Evolutionary conservation across 495 filamentous ascomycete species (phyloP).

Genomic region (Penicillium paxilli): DNA sequence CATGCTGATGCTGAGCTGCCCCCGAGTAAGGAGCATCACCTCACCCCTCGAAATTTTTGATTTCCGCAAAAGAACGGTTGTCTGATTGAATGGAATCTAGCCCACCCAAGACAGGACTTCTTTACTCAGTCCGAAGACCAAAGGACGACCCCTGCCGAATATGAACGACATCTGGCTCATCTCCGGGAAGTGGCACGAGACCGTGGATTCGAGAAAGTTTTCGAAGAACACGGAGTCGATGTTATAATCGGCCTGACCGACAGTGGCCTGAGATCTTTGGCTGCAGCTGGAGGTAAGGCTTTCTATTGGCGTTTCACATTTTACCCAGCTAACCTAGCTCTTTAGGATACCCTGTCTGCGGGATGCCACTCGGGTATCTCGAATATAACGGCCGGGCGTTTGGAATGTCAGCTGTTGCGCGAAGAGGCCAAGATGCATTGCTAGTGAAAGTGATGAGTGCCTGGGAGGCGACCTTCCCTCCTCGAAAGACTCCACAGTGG

Average conservation of each 20-base stretch:
- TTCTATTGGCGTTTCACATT: not conserved
- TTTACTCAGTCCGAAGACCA: constrained; percentile 4
- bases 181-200: constrained; percentile 7
- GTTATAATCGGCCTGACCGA: constrained; percentile 15
- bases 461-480: constrained; percentile 25
- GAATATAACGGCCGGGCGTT: constrained; percentile 29
- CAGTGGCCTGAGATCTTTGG: constrained; percentile 6
- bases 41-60: no score
- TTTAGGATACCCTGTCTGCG: constrained; percentile 21
- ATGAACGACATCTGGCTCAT: constrained; percentile 6
- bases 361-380: constrained; percentile 23
- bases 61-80: not conserved
- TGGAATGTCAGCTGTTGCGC: constrained; percentile 18
- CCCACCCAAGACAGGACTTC: constrained; percentile 12
- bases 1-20: constrained; percentile 27
- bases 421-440: constrained; percentile 15
- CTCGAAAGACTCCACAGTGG: constrained; percentile 7
- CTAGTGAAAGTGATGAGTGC: constrained; percentile 29
- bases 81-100: not conserved
- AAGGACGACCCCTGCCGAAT: constrained; percentile 6
- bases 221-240: constrained; percentile 6
- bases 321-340: not conserved
- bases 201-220: constrained; percentile 5
- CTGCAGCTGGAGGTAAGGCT: constrained; percentile 10
- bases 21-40: constrained; percentile 10